phyloP scores from a whole-genome alignment of 768 basidiomycete species.

The Mycena vulgaris region DNA sequence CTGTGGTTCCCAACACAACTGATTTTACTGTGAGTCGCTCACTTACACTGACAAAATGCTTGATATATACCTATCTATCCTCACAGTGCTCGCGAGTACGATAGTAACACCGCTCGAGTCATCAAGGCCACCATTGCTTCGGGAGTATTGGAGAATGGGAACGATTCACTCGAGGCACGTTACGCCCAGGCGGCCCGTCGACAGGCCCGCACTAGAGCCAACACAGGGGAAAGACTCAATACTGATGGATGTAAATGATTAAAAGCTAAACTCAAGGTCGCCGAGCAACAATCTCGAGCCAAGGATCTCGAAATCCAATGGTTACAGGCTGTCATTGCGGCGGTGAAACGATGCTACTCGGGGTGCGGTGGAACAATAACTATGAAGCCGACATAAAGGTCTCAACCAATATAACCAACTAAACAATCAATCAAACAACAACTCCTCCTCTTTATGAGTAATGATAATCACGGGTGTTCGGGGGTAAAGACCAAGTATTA shows the following conservation, averaged over 20 bases:
- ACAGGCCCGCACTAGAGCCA: not conserved
- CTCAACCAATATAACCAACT: too few relatives aligned
- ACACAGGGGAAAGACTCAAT: not conserved
- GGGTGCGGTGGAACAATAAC: too few relatives aligned
- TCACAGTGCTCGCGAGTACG: slow-evolving; percentile 2
- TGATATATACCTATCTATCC: not conserved
- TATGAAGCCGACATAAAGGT: too few relatives aligned
- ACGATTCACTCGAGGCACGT: not conserved
- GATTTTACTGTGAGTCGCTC: not conserved
- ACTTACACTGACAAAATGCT: not conserved
- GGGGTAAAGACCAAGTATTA: too few relatives aligned
- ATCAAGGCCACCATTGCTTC: not conserved
- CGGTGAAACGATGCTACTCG: too few relatives aligned
- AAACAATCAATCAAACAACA: too few relatives aligned
- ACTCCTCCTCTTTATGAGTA: too few relatives aligned
- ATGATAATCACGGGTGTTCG: too few relatives aligned
- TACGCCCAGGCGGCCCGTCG: not conserved
- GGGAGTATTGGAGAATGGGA: slow-evolving; percentile 16
- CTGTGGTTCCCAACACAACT: too few relatives aligned
- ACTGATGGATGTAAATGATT: not conserved
- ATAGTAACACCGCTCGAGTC: not conserved
- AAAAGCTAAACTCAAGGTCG: not conserved
- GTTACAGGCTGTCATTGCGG: not conserved
- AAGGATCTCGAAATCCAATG: not conserved
- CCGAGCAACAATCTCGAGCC: not conserved